These are phyloP conservation scores for Aspergillus udagawae DNA, from an alignment of 2,329 filamentous ascomycete species.

Conservation along the genomic window DNA sequence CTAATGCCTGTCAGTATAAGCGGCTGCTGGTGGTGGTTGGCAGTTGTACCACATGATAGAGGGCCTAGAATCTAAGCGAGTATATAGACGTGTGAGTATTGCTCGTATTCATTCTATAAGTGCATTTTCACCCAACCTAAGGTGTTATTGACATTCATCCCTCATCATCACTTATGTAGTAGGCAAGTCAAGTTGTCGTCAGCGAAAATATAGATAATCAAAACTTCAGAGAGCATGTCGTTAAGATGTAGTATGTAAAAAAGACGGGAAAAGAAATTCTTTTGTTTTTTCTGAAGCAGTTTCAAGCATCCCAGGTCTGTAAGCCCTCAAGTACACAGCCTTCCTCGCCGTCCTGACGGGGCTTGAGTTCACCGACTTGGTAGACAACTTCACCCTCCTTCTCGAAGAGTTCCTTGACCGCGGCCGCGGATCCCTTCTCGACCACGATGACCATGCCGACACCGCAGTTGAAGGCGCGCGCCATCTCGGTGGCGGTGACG, in stretches of 20 bases:
- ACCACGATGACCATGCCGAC: conserved; percentile 92
- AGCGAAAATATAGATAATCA: conserved; percentile 6
- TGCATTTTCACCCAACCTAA: not conserved
- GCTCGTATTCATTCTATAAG: not conserved
- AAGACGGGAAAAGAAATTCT: conserved; percentile 4
- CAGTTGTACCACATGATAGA: not conserved
- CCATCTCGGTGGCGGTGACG: conserved; percentile 75
- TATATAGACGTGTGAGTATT: not conserved
- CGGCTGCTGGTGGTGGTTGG: not conserved
- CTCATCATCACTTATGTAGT: not conserved
- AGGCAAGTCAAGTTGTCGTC: not conserved
- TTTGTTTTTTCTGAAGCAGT: conserved; percentile 4
- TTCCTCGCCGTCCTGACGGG: conserved; percentile 49
- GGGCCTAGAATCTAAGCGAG: not conserved
- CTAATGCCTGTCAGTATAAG: not conserved
- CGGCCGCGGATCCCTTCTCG: conserved; percentile 57
- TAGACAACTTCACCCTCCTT: conserved; percentile 72
- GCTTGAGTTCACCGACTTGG: conserved; percentile 67
- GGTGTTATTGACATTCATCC: not conserved
- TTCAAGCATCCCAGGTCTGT: conserved; percentile 40
- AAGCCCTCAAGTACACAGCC: conserved; percentile 63
- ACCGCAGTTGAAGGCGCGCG: conserved; percentile 89
- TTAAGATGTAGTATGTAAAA: conserved; percentile 6
- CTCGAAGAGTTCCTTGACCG: conserved; percentile 58
- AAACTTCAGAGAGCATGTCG: conserved; percentile 1